Conservation (phyloP, 1,284 basidiomycete genomes). For the Peniophora sp. region DNA sequence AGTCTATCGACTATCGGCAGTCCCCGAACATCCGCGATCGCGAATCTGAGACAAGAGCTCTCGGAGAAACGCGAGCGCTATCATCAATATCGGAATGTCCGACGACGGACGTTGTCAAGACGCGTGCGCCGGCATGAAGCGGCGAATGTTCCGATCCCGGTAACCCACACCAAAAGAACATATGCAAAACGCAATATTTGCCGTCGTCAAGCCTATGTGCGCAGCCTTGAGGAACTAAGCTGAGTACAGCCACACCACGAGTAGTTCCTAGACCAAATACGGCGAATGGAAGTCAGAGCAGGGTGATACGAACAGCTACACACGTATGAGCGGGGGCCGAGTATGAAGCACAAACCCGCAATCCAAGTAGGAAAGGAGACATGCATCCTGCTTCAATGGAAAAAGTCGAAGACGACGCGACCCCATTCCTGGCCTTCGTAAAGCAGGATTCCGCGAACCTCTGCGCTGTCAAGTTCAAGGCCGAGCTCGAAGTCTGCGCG, state of each 20-base stretch:
- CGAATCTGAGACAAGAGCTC: too few species aligned
- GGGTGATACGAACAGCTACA: background rate
- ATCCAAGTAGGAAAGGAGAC: background rate
- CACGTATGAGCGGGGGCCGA: background rate
- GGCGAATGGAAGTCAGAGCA: background rate
- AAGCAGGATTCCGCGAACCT: constrained; percentile 71
- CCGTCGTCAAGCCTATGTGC: background rate
- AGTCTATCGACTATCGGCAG: too few species aligned
- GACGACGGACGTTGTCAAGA: too few species aligned
- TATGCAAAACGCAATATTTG: background rate
- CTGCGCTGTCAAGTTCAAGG: constrained; percentile 72
- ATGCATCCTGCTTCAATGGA: constrained; percentile 14
- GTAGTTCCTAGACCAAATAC: too few species aligned
- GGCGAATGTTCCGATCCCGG: background rate
- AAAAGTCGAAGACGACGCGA: constrained; percentile 39
- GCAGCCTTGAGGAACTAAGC: background rate
- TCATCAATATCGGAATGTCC: too few species aligned
- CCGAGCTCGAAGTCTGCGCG: constrained; percentile 70
- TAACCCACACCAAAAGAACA: background rate
- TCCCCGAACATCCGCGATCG: too few species aligned
- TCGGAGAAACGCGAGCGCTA: too few species aligned
- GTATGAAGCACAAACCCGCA: background rate
- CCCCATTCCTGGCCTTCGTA: constrained; percentile 73
- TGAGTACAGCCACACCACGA: background rate
- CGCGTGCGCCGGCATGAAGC: too few species aligned